phyloP scores from a whole-genome alignment of 768 basidiomycete species.

The Hortiboletus flavorubellus region DNA sequence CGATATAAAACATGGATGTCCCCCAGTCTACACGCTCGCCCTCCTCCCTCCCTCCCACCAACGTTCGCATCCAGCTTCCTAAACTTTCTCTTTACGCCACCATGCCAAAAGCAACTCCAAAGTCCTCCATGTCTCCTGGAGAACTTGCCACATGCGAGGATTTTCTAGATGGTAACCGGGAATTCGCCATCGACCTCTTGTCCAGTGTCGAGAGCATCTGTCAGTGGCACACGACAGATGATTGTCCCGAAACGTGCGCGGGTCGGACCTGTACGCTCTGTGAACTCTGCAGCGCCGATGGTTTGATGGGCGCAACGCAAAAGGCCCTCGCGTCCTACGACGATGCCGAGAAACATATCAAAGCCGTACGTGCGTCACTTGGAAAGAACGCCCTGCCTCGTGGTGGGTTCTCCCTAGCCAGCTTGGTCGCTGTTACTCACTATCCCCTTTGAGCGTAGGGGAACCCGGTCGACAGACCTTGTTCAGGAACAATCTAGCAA shows the following conservation, averaged over 20 bases:
- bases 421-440: neutral
- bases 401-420: neutral
- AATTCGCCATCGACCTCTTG: conserved; percentile 10
- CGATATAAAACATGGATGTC: too few relatives aligned
- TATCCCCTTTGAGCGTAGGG: neutral
- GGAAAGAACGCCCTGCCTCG: neutral
- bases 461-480: neutral
- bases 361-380: conserved; percentile 1
- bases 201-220: conserved; percentile 5
- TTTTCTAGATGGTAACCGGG: conserved; percentile 9
- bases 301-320: conserved; percentile 6
- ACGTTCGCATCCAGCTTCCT: neutral
- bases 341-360: conserved; percentile 6
- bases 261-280: conserved; percentile 10
- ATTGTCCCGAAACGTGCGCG: neutral
- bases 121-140: conserved; percentile 6
- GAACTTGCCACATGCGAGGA: conserved; percentile 16
- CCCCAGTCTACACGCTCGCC: neutral
- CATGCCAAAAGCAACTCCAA: conserved; percentile 2
- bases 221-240: neutral
- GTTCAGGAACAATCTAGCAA: conserved; percentile 11
- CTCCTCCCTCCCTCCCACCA: too few relatives aligned
- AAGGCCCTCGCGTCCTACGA: conserved; percentile 6
- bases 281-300: conserved; percentile 4
- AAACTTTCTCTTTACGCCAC: neutral